Base-by-base conservation (phyloP, 2,329 filamentous ascomycete genomes). In the Thermothelomyces thermophilus region DNA sequence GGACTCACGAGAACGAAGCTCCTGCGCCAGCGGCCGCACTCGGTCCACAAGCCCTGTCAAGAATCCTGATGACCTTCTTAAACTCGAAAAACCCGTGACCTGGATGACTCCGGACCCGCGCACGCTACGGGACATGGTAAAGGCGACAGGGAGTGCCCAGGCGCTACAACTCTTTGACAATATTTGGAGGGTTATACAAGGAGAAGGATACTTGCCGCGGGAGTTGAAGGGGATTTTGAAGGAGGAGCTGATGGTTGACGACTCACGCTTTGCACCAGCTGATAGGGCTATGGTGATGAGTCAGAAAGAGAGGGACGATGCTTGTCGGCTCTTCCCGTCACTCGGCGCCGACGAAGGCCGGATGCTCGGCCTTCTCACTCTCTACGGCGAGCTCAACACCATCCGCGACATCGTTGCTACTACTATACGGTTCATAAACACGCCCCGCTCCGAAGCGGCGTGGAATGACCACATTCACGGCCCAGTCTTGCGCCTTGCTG, bases 221-320 rank as follows among this genome's bases (percentile, higher is more conserved):
- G 41, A 43, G 41, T 34, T 43, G 30, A 43, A 43, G 26, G 41
- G 28, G 28, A 33, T 43, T 34, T 43, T 43, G 41, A 43, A 43
- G 41, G 41, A 43, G 41, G 41, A 43, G 30, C 30, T 43, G 41
- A 43, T 43, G 41, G 41, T 43, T 33, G 34, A 43, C 41, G 41
- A 43, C 30, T 33, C 30, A 33, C 41, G 41, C 26, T 43, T 43
- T 43, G 41, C 30, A 16, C 28, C 41, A 28, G 22, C 14, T 10
- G 41, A 43, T 16, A 33, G 41, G 41, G 41, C 22, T 28, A 24
- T 22, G 28, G 41, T 43, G 41, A 34, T 17, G 28, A 43, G 41
- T 28, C 41, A 34, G 17, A 34, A 43, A 43, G 41, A 43, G 41
- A 43, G 30, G 41, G 30, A 33, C 41, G 41, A 43, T 43, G 41